Percentiles rank a stretch among this genome's conserved stretches.
Evolutionary conservation across 306 rosid species (phyloP).

Genomic region (Acacia crassicarpa): DNA sequence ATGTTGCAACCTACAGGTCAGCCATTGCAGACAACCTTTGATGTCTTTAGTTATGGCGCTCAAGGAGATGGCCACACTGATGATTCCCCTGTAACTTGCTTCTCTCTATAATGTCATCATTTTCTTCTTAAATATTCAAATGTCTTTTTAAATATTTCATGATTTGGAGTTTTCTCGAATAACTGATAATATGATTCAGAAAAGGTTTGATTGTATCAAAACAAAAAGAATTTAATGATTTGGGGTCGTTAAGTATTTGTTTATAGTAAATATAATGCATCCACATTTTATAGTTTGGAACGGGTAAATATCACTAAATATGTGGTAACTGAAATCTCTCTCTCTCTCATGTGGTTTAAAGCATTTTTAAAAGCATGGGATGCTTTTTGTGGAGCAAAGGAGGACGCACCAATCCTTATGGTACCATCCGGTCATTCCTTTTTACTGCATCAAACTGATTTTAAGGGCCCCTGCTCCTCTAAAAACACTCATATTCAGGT

Average conservation of each 20-base stretch:
- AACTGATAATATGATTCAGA: too few species aligned
- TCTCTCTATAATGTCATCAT: background rate
- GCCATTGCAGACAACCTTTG: background rate
- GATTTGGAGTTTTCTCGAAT: too few species aligned
- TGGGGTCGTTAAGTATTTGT: too few species aligned
- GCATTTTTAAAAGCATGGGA: constrained; percentile 46
- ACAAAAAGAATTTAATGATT: too few species aligned
- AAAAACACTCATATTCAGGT: constrained; percentile 25
- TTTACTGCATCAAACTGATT: background rate
- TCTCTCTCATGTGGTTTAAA: background rate
- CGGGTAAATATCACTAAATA: too few species aligned
- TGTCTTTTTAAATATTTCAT: too few species aligned
- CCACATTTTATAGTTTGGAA: too few species aligned
- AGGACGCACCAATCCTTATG: constrained; percentile 18
- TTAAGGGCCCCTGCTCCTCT: constrained; percentile 43
- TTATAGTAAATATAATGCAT: too few species aligned
- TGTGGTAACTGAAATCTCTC: background rate
- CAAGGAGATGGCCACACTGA: constrained; percentile 39
- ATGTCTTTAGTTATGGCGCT: constrained; percentile 41
- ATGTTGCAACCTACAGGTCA: constrained; percentile 3
- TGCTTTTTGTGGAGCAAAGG: constrained; percentile 28
- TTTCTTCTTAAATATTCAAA: background rate
- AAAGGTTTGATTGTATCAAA: too few species aligned
- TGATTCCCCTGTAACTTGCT: constrained; percentile 25
- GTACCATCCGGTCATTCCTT: constrained; percentile 28